Percentiles rank a stretch among this genome's conserved stretches.
Conservation (phyloP, 1,284 basidiomycete species). For the Irpex lacteus region DNA sequence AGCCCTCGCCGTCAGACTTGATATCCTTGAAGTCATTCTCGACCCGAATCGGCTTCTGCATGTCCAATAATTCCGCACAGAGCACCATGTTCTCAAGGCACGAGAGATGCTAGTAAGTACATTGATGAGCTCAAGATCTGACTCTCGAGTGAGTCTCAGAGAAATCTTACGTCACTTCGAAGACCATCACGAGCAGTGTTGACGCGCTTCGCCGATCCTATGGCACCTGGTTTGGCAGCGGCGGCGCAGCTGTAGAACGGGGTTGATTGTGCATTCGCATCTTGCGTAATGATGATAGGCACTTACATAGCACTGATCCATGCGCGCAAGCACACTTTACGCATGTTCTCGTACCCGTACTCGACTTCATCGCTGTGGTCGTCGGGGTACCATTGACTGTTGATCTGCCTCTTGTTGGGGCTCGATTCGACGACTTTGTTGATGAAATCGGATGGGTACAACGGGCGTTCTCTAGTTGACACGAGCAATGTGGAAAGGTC, state of each 20-base stretch:
- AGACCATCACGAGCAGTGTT: background rate
- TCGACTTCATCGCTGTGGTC: background rate
- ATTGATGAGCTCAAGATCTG: background rate
- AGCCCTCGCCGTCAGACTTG: background rate
- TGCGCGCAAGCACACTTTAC: constrained; percentile 5
- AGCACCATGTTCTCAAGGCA: constrained; percentile 2
- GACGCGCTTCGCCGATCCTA: background rate
- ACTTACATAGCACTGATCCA: constrained; percentile 13
- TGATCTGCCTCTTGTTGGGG: background rate
- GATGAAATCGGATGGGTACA: constrained; percentile 6
- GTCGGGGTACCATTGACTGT: constrained; percentile 8
- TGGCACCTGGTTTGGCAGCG: background rate
- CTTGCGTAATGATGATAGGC: background rate
- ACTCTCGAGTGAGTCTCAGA: background rate
- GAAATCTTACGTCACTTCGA: background rate
- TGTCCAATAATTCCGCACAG: constrained; percentile 6
- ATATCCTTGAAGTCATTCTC: constrained; percentile 13
- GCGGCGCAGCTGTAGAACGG: constrained; percentile 3
- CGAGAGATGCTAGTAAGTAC: background rate
- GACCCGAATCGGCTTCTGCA: constrained; percentile 1
- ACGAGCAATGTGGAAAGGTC: constrained; percentile 6
- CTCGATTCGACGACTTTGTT: background rate
- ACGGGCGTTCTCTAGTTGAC: background rate
- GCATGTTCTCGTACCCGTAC: background rate
- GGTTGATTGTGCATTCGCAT: background rate